Evolutionary conservation across 2,329 filamentous ascomycete genomes (phyloP), one percentile per base, ranked within the genome.

Genomic region (Metarhizium sp.): DNA sequence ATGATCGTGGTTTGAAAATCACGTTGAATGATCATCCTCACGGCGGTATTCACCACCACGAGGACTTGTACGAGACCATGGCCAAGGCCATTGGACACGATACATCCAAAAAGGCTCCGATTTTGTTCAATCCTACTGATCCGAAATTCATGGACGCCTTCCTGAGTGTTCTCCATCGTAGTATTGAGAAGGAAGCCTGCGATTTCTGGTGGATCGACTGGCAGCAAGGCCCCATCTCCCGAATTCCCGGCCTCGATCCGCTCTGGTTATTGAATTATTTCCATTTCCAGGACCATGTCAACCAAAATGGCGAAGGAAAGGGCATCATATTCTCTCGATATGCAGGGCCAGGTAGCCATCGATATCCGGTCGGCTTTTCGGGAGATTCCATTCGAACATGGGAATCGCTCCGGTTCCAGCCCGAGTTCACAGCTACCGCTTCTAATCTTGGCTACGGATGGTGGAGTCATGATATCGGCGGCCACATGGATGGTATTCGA

Each of bases 171-270:
- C 70, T 85, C 2, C 80, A 84, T 56, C 72, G 76, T 11, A 69
- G 73, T 18, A 69, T 85, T 30, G 82, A 85, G 59, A 71, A 76
- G 1, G 69, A 79, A 13, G 81, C 78, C 1, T 74, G 77, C 30
- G 82, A 85, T 60, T 84, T 86, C 55, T 85, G 81, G 80, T 86
- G 82, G 82, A 74, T 85, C 36, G 83, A 86, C 63, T 86, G 82
- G 82, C 82, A 86, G 64, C 82, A 86, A 64, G 83, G 82, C 2
- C 69, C 72, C 2, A 69, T 74, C 55, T 80, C 80, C 1, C 73
- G 74, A 36, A 73, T 84, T 6, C 77, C 75, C 0, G 81, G 81
- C 1, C 70, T 86, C 3, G 82, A 86, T 64, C 82, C 82, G 0
- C 69, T 86, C 0, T 86, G 82, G 82, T 68, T 85, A 30, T 72